Conservation (phyloP, 169 alveolate species). For the Plasmodium knowlesi region DNA sequence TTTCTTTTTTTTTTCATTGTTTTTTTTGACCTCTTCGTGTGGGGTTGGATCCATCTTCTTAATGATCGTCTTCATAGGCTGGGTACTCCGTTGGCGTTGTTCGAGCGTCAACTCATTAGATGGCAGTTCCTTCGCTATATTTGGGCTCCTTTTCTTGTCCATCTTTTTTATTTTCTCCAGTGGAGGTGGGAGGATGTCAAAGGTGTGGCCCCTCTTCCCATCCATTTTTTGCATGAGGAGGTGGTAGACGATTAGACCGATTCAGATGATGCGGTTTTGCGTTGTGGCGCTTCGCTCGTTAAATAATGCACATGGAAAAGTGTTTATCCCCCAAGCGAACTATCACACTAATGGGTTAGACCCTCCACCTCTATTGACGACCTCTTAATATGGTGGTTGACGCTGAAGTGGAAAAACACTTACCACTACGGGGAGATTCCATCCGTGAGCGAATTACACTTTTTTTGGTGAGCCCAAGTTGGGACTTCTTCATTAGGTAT, state of each 20-base stretch:
- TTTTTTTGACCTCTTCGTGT: background rate
- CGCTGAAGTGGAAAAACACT: background rate
- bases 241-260: background rate
- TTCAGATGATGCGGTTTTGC: background rate
- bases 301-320: background rate
- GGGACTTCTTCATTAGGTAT: background rate
- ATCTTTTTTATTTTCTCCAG: conserved; percentile 24
- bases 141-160: background rate
- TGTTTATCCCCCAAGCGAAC: background rate
- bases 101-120: background rate
- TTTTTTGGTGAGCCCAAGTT: background rate
- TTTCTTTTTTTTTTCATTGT: background rate
- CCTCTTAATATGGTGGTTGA: background rate
- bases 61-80: background rate
- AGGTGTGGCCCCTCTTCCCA: background rate
- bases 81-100: background rate
- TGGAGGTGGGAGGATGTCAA: conserved; percentile 53
- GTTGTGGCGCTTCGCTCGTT: background rate
- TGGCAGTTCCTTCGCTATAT: background rate
- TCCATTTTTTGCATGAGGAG: conserved; percentile 16
- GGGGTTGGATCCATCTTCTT: background rate
- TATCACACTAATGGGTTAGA: background rate
- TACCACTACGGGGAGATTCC: background rate
- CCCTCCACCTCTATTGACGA: background rate
- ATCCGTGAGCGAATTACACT: background rate